Evolutionary conservation across 495 filamentous ascomycete species (phyloP), one percentile per base, ranked within the genome.

Genomic region (Chaetomium tenue): DNA sequence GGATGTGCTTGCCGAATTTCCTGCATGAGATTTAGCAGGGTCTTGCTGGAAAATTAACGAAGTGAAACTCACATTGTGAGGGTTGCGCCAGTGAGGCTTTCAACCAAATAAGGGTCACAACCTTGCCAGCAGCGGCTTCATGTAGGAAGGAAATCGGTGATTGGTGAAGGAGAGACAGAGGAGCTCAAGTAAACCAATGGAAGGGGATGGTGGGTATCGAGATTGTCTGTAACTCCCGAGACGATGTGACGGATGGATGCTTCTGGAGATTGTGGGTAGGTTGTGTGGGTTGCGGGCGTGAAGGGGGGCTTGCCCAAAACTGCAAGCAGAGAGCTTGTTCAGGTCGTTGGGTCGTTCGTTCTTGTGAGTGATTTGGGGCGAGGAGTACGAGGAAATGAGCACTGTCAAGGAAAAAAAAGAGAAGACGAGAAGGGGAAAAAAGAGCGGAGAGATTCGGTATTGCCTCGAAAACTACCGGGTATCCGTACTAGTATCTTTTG

Each of bases 1-100:
- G 95, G 67, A 98, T 94, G 71, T 97, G 89, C 83, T 98, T 98
- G 75, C 94, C 94, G 81, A 98, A 98, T 86, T 98, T 98, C 94
- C 94, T 98, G 64, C 68, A 26, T 22, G 20, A 6, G 51, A 61
- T 44, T 25, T 52, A 22, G 39, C 30, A 7, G 26, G 40, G 15
- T 22, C 0, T 3, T 20, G 26, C 3, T 5, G 30, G 13, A 5
- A 11, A 7, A 15, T 2, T 12, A 22, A 28, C 22, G 22, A 15
- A 16, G 50, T 26, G 37, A 47, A 42, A 46, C 59, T 63, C 37
- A 66, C 61, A 68, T 68, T 42, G 39, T 48, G 48, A 52, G 46
- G 23, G 20, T 13, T 33, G 55, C 18, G 46, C 55, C 63, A 23
- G 39, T 40, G 54, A 53, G 62, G 61, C 53, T 48, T 63, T 6